Conservation (phyloP, 345 rosid genomes). For the Toxicodendron radicans region DNA sequence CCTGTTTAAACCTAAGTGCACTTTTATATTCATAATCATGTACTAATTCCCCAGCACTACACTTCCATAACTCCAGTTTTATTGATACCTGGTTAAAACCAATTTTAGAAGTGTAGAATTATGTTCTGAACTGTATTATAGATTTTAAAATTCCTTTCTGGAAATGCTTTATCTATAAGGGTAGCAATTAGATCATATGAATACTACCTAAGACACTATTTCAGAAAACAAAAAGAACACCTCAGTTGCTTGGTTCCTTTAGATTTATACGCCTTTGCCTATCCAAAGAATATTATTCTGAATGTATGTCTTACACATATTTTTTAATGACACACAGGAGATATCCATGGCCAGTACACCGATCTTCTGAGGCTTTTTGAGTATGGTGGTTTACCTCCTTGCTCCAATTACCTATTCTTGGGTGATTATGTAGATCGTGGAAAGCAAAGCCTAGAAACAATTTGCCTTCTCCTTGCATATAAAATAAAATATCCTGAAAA, state of each 20-base stretch:
- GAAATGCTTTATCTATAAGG: background rate
- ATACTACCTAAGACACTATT: background rate
- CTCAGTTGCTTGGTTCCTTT: background rate
- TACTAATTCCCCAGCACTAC: background rate
- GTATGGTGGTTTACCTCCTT: slow-evolving; percentile 77
- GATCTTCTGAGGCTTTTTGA: slow-evolving; percentile 92
- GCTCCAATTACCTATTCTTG: slow-evolving; percentile 78
- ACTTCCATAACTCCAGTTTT: background rate
- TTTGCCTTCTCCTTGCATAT: slow-evolving; percentile 83
- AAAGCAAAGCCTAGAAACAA: slow-evolving; percentile 87
- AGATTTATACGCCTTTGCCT: background rate
- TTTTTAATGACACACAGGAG: slow-evolving; percentile 48
- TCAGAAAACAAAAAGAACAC: background rate
- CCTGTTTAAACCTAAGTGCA: slow-evolving; percentile 1
- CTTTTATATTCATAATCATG: background rate
- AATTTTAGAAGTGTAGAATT: background rate
- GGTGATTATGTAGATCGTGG: slow-evolving; percentile 95
- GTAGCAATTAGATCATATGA: background rate
- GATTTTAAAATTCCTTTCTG: background rate
- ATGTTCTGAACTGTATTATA: background rate
- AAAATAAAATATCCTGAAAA: slow-evolving; percentile 80
- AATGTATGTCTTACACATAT: background rate
- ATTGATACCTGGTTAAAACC: background rate
- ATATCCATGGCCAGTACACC: slow-evolving; percentile 88
- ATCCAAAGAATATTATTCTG: background rate